Evolutionary conservation across 768 basidiomycete genomes (phyloP), one percentile per base, ranked within the genome.

Genomic region (Steccherinum ochraceum): DNA sequence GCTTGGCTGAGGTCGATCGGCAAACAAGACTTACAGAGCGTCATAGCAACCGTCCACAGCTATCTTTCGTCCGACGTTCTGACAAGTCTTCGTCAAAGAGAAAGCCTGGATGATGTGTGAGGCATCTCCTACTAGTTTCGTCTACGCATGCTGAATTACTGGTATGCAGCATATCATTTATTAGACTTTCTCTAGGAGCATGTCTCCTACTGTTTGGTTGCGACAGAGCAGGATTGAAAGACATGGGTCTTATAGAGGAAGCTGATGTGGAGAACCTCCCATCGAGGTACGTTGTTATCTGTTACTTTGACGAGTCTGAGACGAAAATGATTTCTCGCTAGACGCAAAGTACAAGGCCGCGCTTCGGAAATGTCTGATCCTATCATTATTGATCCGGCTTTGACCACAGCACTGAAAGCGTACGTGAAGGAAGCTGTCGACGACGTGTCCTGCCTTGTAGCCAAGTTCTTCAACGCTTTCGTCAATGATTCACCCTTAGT

Each of bases 201-300:
- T 86, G 80, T 63, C 69, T 88, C 35, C 64, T 86, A 2, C 60
- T 86, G 21, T 86, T 81, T 57, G 87, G 87, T 5, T 88, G 83
- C 56, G 80, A 84, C 42, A 69, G 82, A 43, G 58, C 62, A 2
- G 70, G 67, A 30, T 66, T 86, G 4, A 48, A 72, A 2, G 65
- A 70, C 11, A 55, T 71, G n/a, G 72, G 69, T 1, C 58, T 90
- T 51, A 63, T 87, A 18, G 53, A 63, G 20, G 65, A 77, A 20
- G 64, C 69, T 10, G 81, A 86, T 48, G 64, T 79, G 2, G 64
- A 66, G 5, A 60, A 70, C 40, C 69, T 86, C 26, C 81, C 80
- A 2, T 78, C 80, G 5, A 74, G 83, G 86, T 83, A 50, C 41
- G 75, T 68, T 16, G 16, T 49, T 23, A 35, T 18, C 23, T 21